A percentile compares a stretch with the other conserved stretches of the same genome.
Evolutionary conservation across 305 asterid genomes (phyloP).

Genomic region (Fraxinus nigra): DNA sequence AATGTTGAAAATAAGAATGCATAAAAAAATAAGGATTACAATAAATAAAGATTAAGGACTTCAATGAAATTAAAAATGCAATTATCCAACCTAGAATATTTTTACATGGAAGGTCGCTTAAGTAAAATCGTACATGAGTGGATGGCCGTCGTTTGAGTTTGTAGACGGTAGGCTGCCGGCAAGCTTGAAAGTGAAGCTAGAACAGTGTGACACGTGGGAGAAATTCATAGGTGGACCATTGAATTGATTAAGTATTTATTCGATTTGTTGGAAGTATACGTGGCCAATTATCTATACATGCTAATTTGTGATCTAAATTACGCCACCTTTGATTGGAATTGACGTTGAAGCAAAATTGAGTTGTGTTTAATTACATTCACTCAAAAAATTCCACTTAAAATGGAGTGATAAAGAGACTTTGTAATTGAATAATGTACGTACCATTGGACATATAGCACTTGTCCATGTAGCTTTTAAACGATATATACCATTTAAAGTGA

Average conservation of each 20-base stretch:
- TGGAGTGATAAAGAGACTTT: neutral
- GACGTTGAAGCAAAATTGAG: neutral
- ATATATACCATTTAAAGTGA: no score
- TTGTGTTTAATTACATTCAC: neutral
- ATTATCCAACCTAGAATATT: neutral
- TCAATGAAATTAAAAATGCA: no score
- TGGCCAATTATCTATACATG: neutral
- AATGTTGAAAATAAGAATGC: no score
- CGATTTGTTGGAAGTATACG: neutral
- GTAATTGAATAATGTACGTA: neutral
- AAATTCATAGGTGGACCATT: neutral
- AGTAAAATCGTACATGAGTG: no score
- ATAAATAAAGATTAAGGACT: no score
- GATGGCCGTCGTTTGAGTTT: neutral
- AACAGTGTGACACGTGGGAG: neutral
- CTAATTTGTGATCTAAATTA: neutral
- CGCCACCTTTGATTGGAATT: neutral
- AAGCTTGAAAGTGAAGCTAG: neutral
- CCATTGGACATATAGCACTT: no score
- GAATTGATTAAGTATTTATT: neutral
- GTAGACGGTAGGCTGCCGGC: neutral
- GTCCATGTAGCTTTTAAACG: neutral
- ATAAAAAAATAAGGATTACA: no score
- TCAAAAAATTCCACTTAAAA: neutral
- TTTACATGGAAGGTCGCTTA: no score